Evolutionary conservation across 192 early-diverging fungal species (phyloP).

Genomic region (Entrophospora sp.): DNA sequence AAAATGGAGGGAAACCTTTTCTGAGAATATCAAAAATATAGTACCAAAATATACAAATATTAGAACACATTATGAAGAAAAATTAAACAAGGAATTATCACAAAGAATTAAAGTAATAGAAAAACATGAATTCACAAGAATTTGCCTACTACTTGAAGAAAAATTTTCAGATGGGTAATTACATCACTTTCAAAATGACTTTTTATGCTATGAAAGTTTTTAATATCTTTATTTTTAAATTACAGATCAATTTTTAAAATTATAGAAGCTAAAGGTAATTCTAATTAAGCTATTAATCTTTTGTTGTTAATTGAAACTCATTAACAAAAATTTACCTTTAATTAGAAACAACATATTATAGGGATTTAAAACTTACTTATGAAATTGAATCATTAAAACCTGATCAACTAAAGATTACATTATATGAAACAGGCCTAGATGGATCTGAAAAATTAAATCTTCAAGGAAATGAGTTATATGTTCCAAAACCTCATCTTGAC

Average conservation of each 20-base stretch:
- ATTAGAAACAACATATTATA: neutral
- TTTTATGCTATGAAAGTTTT: neutral
- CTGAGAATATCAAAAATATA: neutral
- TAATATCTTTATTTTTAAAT: neutral
- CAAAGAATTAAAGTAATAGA: neutral
- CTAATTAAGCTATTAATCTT: neutral
- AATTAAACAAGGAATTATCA: neutral
- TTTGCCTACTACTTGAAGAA: neutral
- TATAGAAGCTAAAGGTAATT: neutral
- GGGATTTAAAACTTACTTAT: neutral
- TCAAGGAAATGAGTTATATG: neutral
- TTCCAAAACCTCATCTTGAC: neutral
- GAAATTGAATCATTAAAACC: neutral
- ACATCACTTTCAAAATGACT: neutral
- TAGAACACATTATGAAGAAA: neutral
- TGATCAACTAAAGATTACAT: neutral
- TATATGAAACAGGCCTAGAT: neutral
- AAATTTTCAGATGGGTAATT: neutral
- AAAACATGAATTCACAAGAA: neutral
- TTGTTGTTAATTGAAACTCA: neutral
- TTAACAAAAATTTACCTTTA: neutral
- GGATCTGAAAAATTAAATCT: neutral
- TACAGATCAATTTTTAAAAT: neutral
- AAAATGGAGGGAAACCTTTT: neutral
- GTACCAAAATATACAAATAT: neutral